Conservation (phyloP, 2,329 filamentous ascomycete species). For the Pestalotiopsis sp. region DNA sequence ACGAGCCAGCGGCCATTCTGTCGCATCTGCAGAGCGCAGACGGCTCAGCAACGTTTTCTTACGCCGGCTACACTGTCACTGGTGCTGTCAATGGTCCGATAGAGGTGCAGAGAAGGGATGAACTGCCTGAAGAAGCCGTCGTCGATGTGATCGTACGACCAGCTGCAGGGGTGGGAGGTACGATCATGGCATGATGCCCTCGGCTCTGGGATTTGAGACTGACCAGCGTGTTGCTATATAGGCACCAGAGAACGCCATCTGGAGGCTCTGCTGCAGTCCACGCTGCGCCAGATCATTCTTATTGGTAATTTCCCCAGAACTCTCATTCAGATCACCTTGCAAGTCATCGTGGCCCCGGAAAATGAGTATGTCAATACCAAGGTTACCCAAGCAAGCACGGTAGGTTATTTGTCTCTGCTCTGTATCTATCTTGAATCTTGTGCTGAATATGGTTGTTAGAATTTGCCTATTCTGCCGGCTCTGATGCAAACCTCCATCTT, state of each 20-base stretch:
- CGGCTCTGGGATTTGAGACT: conserved; percentile 15
- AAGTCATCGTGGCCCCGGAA: conserved; percentile 70
- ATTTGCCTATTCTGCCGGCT: conserved; percentile 78
- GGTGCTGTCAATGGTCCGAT: conserved; percentile 91
- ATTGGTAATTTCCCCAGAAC: conserved; percentile 76
- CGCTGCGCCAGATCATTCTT: conserved; percentile 74
- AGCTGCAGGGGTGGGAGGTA: conserved; percentile 80
- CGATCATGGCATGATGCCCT: conserved; percentile 29
- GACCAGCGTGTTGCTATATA: conserved; percentile 34
- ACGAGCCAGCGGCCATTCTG: conserved; percentile 55
- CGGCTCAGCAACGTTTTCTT: conserved; percentile 78
- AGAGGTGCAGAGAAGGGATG: conserved; percentile 85
- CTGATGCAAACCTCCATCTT: conserved; percentile 80
- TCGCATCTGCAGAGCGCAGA: conserved; percentile 72
- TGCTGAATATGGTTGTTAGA: conserved; percentile 49
- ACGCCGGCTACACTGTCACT: conserved; percentile 78
- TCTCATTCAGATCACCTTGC: conserved; percentile 81
- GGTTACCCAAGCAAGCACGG: conserved; percentile 61
- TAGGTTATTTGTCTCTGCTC: conserved; percentile 43
- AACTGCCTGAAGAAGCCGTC: conserved; percentile 87
- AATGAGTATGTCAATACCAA: conserved; percentile 67
- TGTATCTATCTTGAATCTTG: neutral
- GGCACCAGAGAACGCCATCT: conserved; percentile 80
- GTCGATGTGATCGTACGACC: conserved; percentile 91
- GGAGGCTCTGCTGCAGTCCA: conserved; percentile 74